Evolutionary conservation across 1,139 yeast species (phyloP), one percentile per base, ranked within the genome.

Genomic region (Taphrina communis): DNA sequence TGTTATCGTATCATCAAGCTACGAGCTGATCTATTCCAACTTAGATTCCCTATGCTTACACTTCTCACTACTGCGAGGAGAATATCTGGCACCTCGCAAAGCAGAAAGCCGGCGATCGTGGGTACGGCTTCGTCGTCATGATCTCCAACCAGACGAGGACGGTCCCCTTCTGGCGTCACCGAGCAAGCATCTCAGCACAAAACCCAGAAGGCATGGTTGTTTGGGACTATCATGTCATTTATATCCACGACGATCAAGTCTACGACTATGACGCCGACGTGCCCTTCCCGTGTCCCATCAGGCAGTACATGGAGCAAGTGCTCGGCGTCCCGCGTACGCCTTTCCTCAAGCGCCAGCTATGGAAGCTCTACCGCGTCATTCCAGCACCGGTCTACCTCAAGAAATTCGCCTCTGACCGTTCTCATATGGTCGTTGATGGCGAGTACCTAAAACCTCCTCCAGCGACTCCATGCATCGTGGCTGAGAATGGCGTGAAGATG

Each of bases 201-300:
- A 55, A 53, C 17, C 55, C 67, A 17, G 61, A 44, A 12, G 67
- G 67, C 19, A 50, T 63, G 52, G 67, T 63, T 25, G 39, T 63
- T 1, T 63, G 67, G 67, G 67, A 55, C 41, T 63, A 63, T 36
- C 67, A 63, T 55, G 67, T 63, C 56, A 55, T 63, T 19, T 41
- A 50, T 31, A 39, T 63, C 36, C 61, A 63, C 12, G 48, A 14
- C 56, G 46, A 46, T 6, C 21, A 21, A 7, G 51, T 63, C 55
- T 63, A 41, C 39, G 67, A 63, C 67, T 63, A 39, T 36, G 67
- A 63, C 17, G 42, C 61, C 19, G 67, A 53, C 31, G 67, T 63
- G 11, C 61, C 67, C 19, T 63, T 46, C 38, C 67, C 67, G 5
- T 63, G 67, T 38, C 38, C 42, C 7, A 36, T 55, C 35, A 9